Evolutionary conservation across 2,329 filamentous ascomycete genomes (phyloP), one percentile per base, ranked within the genome.

Genomic region (Teratosphaeria nubilosa): DNA sequence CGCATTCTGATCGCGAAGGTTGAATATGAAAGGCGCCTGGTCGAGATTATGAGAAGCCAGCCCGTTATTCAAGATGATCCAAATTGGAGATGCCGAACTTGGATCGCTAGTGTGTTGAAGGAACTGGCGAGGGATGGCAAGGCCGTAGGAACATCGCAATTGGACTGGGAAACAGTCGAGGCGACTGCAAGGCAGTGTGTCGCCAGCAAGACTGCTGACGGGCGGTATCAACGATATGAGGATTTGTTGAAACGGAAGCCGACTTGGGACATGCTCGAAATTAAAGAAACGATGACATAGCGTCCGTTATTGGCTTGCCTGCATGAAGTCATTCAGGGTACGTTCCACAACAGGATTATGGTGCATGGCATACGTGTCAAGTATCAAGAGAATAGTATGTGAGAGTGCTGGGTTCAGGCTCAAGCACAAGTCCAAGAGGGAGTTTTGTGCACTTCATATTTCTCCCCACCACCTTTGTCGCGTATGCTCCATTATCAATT

Each of bases 1-100:
- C 74, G 74, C 9, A 57, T 76, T 58, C 2, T 73, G 13, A 69
- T 77, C 56, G 74, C 70, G 34, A 78, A 78, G 62, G 59, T 78
- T 30, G 62, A 66, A 22, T 65, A 77, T 58, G 64, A 73, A 54
- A 20, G 58, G 16, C 65, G 68, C 0, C 67, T 77, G 3, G 31
- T 70, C 14, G 55, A 65, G 0, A 70, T 75, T 30, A 55, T 77
- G 5, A 66, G 67, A 20, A 41, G 53, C 1, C 62, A 69, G 5
- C 71, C 73, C 4, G 59, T 77, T 5, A 59, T 72, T 3, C 66
- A 74, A 53, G 60, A 63, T 51, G 69, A 76, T 50, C 66, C 68
- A 6, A 63, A 61, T 51, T 78, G 74, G 72, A 70, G 69, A n/a
- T 77, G 74, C 59, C 70, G 72, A 5, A 66, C 65, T 3, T 79